Base-by-base conservation (phyloP, 768 basidiomycete species). In the Xerocomellus intermedius region DNA sequence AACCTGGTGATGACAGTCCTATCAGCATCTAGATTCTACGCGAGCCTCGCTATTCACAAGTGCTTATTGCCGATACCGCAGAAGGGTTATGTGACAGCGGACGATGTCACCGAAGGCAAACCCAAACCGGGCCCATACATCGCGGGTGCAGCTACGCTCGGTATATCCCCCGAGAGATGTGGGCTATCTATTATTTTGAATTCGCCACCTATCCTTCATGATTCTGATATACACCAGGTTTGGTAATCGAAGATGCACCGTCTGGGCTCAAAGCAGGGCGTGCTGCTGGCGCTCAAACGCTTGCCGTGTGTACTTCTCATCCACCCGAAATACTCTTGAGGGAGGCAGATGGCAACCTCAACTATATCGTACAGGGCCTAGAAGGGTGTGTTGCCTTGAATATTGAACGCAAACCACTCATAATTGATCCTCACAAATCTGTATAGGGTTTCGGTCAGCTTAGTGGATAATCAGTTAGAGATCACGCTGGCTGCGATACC, bases 211-310 rank as follows among this genome's bases (percentile, higher is more conserved):
- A 42, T 10, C 13, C 22, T 36, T 37, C 26, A 48, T 54, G 33
- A 56, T 41, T 24, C 38, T 37, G 22, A 44, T 45, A 22, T 45
- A 30, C 14, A 35, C n/a, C 45, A 91, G 89, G 89, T 64, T 76
- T 96, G 55, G 94, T 96, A 8, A 78, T 97, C 4, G 93, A 95
- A 64, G 94, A 97, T 64, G 93, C 94, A 2, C 87, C 92, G 5
- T 86, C 90, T 14, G 94, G 94, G 3, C 73, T 94, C 59, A 76
- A 75, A 56, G 79, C 89, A 16, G 92, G 92, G 21, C 81, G 80
- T 44, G 85, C 87, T 8, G 88, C 91, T 17, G 91, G 91, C 12
- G 79, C 88, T 46, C 77, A 71, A 44, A 89, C 88, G 0, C 78
- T 96, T 14, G 94, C 88, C 1, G 89, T 94, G 1, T 90, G 89